phyloP scores from a whole-genome alignment of 352 stramenopile species.

The Ophiocytium majus region DNA sequence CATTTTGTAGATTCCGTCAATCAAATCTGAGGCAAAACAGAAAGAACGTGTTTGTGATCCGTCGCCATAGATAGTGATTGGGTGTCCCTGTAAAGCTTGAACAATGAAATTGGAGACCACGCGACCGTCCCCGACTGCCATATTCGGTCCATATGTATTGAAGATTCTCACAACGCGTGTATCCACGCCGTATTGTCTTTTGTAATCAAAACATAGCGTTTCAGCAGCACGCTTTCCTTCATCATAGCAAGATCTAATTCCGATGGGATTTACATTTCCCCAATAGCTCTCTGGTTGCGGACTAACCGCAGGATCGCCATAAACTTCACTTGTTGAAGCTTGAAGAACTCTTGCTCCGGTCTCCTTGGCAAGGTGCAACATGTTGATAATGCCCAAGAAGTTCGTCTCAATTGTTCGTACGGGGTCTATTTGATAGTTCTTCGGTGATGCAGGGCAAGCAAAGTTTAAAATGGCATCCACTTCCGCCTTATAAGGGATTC shows the following conservation, averaged over 20 bases:
- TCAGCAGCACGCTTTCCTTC: slow-evolving; percentile 15
- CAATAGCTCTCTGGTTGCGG: slow-evolving; percentile 14
- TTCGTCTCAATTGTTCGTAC: slow-evolving; percentile 95
- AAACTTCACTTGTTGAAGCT: slow-evolving; percentile 92
- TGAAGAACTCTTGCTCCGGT: slow-evolving; percentile 91
- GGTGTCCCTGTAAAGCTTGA: neutral
- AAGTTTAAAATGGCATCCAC: slow-evolving; percentile 99
- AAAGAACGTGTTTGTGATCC: slow-evolving; percentile 13
- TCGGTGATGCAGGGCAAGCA: slow-evolving; percentile 93
- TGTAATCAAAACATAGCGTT: neutral
- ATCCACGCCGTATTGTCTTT: neutral
- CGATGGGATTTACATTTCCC: slow-evolving; percentile 21
- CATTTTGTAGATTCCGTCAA: too few species aligned
- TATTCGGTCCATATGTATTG: slow-evolving; percentile 20
- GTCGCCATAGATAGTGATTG: slow-evolving; percentile 4
- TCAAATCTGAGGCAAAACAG: neutral
- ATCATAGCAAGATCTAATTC: slow-evolving; percentile 3
- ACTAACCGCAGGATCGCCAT: neutral
- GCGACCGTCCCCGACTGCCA: neutral
- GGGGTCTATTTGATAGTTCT: slow-evolving; percentile 99
- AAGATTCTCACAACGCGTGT: slow-evolving; percentile 12
- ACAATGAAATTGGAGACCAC: slow-evolving; percentile 22
- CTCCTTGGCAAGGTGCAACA: slow-evolving; percentile 95
- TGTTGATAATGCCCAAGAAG: slow-evolving; percentile 89
- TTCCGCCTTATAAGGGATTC: too few species aligned